phyloP scores from a whole-genome alignment of 805 yeast species.

The Sporopachydermia quercuum region DNA sequence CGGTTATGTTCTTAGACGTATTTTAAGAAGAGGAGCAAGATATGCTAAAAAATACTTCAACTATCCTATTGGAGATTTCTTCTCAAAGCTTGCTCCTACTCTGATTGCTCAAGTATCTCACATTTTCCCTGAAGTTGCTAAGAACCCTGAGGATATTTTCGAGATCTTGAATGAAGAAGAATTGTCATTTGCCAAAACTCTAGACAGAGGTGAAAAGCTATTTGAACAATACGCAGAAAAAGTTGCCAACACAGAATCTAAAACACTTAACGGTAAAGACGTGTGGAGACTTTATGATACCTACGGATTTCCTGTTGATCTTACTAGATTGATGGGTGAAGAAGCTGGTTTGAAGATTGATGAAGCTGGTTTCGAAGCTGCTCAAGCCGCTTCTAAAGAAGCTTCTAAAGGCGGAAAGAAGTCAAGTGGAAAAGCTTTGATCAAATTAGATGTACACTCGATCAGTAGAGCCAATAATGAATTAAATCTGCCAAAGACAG shows the following conservation, averaged over 20 bases:
- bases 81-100: conserved; percentile 84
- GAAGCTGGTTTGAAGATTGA: conserved; percentile 90
- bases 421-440: conserved; percentile 37
- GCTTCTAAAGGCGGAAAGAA: conserved; percentile 85
- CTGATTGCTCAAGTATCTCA: conserved; percentile 76
- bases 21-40: conserved; percentile 94
- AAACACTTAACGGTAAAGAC: conserved; percentile 77
- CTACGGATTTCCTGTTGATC: conserved; percentile 97
- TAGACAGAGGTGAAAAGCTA: conserved; percentile 94
- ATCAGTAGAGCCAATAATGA: conserved; percentile 53
- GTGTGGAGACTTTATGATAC: conserved; percentile 99
- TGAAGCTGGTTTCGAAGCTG: conserved; percentile 82
- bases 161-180: conserved; percentile 96
- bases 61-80: conserved; percentile 89
- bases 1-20: conserved; percentile 95
- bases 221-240: conserved; percentile 84
- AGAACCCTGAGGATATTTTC: conserved; percentile 56
- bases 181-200: conserved; percentile 82
- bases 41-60: conserved; percentile 92
- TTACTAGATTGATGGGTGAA: conserved; percentile 97
- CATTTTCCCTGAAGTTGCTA: conserved; percentile 82
- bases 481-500: conserved; percentile 56
- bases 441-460: conserved; percentile 87
- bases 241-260: conserved; percentile 62
- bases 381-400: conserved; percentile 78